Conservation (phyloP, 169 alveolate species). For the Babesia divergens region DNA sequence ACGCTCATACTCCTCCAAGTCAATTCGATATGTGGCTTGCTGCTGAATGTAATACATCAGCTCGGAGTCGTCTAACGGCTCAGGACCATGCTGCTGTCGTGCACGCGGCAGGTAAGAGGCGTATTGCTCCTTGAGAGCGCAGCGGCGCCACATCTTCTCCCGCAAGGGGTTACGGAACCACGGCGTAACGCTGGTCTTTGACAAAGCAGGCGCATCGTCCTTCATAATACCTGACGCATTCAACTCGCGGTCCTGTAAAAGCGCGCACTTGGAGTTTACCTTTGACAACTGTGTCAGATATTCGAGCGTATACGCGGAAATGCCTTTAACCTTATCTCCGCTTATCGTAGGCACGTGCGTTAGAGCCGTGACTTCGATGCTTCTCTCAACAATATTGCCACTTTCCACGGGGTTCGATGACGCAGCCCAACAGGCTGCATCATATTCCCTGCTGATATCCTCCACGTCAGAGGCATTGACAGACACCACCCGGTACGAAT, state of each 20-base stretch:
- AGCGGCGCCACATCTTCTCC: not conserved
- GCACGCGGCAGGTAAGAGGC: not conserved
- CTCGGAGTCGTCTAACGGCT: not conserved
- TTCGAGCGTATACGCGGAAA: conserved; percentile 30
- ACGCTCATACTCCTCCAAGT: conserved; percentile 20
- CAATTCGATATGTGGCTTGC: conserved; percentile 14
- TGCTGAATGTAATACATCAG: conserved; percentile 1
- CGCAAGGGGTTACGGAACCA: conserved; percentile 50
- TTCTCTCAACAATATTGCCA: not conserved
- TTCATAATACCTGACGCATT: not conserved
- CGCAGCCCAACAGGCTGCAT: not conserved
- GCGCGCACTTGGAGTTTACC: conserved; percentile 36
- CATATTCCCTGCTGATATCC: not conserved
- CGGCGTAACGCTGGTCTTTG: conserved; percentile 21
- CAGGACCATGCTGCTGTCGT: not conserved
- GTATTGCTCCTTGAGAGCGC: not conserved
- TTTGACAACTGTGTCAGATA: conserved; percentile 30
- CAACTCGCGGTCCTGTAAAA: conserved; percentile 1
- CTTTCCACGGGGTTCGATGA: not conserved
- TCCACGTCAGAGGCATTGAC: conserved; percentile 19
- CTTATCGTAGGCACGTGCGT: conserved; percentile 25
- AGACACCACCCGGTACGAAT: not conserved
- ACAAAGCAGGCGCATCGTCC: not conserved
- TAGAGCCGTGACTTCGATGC: not conserved
- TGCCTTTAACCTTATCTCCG: conserved; percentile 14